phyloP scores from a whole-genome alignment of 2,329 filamentous ascomycete species.

The Nakataea oryzae region DNA sequence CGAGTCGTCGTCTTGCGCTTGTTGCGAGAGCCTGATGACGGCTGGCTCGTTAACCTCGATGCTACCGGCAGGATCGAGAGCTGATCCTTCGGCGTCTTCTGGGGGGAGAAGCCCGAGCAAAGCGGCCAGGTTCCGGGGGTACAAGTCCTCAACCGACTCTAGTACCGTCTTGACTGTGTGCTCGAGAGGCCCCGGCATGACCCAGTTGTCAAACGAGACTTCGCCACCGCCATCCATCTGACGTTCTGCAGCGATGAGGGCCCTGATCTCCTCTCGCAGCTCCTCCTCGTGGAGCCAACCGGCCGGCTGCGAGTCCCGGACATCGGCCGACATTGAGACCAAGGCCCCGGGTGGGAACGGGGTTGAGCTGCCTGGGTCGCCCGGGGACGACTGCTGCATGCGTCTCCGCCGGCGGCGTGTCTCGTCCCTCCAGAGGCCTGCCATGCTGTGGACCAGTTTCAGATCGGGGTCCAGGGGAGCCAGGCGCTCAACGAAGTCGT shows the following conservation, averaged over 20 bases:
- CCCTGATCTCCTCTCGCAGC: constrained; percentile 53
- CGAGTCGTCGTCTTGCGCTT: constrained; percentile 26
- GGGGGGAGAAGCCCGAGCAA: constrained; percentile 28
- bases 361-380: constrained; percentile 48
- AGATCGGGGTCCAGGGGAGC: constrained; percentile 54
- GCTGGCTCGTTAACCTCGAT: constrained; percentile 56
- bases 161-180: constrained; percentile 62
- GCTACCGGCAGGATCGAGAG: constrained; percentile 26
- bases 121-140: constrained; percentile 52
- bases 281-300: constrained; percentile 92
- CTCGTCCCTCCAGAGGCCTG: constrained; percentile 85
- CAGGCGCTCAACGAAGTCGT: constrained; percentile 71
- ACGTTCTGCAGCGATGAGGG: constrained; percentile 53
- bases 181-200: constrained; percentile 41
- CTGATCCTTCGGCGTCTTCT: constrained; percentile 12
- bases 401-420: constrained; percentile 64
- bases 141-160: constrained; percentile 81
- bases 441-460: constrained; percentile 88
- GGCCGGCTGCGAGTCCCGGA: constrained; percentile 59
- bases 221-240: constrained; percentile 23
- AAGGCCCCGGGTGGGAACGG: constrained; percentile 75
- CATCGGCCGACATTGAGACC: constrained; percentile 80
- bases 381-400: constrained; percentile 42
- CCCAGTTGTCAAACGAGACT: constrained; percentile 56
- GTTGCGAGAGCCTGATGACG: constrained; percentile 23